Evolutionary conservation across 805 yeast genomes (phyloP).

Genomic region (Yamadazyma philogaea): DNA sequence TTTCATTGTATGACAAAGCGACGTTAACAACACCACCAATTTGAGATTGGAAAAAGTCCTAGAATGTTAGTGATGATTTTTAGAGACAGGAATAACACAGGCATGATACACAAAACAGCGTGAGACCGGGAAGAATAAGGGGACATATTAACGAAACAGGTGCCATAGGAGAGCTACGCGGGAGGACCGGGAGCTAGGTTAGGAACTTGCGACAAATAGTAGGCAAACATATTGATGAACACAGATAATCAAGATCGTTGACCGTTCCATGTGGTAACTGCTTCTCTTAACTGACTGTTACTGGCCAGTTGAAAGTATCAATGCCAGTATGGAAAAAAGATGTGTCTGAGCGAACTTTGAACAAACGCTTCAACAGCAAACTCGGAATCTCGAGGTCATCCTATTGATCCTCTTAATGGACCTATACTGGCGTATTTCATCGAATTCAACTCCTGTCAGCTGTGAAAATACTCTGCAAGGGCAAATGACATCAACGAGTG

Average conservation of each 20-base stretch:
- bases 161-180: too few species aligned
- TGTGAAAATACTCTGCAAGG: background rate
- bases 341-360: too few species aligned
- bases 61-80: slow-evolving; percentile 26
- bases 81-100: background rate
- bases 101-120: background rate
- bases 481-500: background rate
- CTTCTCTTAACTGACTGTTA: background rate
- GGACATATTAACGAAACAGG: too few species aligned
- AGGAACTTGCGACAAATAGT: too few species aligned
- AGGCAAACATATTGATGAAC: too few species aligned
- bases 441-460: background rate
- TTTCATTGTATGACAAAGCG: slow-evolving; percentile 74
- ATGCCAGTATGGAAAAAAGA: too few species aligned
- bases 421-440: background rate
- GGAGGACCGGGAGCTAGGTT: background rate
- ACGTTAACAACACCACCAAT: slow-evolving; percentile 80
- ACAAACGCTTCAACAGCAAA: too few species aligned
- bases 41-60: slow-evolving; percentile 87
- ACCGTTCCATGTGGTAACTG: background rate
- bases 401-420: background rate
- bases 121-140: background rate
- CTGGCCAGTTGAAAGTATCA: background rate
- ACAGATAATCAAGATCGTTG: background rate
- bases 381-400: too few species aligned